Evolutionary conservation across 2,329 filamentous ascomycete species (phyloP).

Genomic region (Apiospora saccharicola): DNA sequence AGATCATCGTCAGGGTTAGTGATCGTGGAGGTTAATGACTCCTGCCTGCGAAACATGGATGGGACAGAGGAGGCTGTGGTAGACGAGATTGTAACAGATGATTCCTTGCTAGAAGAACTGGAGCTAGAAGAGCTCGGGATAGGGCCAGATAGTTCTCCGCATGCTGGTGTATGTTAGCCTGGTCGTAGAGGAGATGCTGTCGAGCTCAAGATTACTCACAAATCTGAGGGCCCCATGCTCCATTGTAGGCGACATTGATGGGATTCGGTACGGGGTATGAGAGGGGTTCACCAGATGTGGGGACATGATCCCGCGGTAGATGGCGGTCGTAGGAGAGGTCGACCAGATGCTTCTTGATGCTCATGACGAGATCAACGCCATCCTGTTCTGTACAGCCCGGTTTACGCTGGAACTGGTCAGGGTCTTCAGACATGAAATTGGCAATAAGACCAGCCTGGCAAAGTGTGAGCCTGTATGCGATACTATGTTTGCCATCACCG

Average conservation of each 20-base stretch:
- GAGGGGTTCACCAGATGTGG: not conserved
- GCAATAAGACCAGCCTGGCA: conserved; percentile 2
- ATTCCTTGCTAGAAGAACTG: too few species aligned
- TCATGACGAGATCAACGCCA: not conserved
- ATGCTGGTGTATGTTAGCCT: too few species aligned
- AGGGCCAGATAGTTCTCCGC: not conserved
- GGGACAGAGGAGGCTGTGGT: too few species aligned
- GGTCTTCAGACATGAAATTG: conserved; percentile 9
- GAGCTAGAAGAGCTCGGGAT: too few species aligned
- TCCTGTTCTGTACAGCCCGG: not conserved
- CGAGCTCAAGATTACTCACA: too few species aligned
- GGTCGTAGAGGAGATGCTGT: too few species aligned
- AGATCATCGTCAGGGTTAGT: conserved; percentile 2
- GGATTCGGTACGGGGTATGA: not conserved
- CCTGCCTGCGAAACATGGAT: too few species aligned
- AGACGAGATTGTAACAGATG: too few species aligned
- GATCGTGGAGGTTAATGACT: too few species aligned
- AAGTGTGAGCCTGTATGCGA: too few species aligned
- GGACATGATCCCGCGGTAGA: fast-evolving
- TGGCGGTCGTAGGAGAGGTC: not conserved
- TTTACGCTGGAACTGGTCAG: conserved; percentile 6
- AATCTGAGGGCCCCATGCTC: not conserved
- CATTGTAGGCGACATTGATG: conserved; percentile 7
- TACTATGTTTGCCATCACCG: too few species aligned
- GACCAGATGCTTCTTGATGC: not conserved